phyloP scores from a whole-genome alignment of 179 eudicot species.

The Amaranthus tricolor region DNA sequence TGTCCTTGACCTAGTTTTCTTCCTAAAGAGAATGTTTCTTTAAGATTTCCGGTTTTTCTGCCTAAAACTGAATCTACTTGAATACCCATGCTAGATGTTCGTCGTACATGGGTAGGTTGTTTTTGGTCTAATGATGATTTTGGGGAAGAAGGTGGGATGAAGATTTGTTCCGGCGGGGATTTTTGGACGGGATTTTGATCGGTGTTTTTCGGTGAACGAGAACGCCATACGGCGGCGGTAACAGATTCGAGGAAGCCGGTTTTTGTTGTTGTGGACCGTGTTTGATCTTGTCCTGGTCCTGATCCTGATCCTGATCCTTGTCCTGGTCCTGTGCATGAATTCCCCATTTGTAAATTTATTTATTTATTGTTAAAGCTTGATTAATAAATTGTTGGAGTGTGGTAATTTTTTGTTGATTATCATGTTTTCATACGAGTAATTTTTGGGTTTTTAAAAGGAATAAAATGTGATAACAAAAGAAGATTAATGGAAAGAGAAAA shows the following conservation, averaged over 20 bases:
- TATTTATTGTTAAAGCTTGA: background rate
- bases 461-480: too few species aligned
- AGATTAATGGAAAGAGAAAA: too few species aligned
- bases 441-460: background rate
- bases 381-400: background rate
- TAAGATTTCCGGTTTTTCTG: slow-evolving; percentile 34
- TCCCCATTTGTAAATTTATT: slow-evolving; percentile 29
- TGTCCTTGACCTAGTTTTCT: slow-evolving; percentile 46
- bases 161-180: slow-evolving; percentile 14
- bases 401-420: background rate
- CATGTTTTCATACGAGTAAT: slow-evolving; percentile 4
- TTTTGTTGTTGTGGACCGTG: slow-evolving; percentile 11
- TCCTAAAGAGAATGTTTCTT: slow-evolving; percentile 36
- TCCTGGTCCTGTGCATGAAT: slow-evolving; percentile 29
- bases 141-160: slow-evolving; percentile 11
- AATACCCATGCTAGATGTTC: slow-evolving; percentile 27
- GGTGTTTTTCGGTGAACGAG: slow-evolving; percentile 25
- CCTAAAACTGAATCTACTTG: slow-evolving; percentile 36
- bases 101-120: slow-evolving; percentile 21
- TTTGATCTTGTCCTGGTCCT: too few species aligned
- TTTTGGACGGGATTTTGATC: background rate
- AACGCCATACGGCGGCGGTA: slow-evolving; percentile 41
- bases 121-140: slow-evolving; percentile 2
- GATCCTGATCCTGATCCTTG: too few species aligned
- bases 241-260: slow-evolving; percentile 41